phyloP scores from a whole-genome alignment of 2,329 filamentous ascomycete species.

The Colletotrichum sp. region DNA sequence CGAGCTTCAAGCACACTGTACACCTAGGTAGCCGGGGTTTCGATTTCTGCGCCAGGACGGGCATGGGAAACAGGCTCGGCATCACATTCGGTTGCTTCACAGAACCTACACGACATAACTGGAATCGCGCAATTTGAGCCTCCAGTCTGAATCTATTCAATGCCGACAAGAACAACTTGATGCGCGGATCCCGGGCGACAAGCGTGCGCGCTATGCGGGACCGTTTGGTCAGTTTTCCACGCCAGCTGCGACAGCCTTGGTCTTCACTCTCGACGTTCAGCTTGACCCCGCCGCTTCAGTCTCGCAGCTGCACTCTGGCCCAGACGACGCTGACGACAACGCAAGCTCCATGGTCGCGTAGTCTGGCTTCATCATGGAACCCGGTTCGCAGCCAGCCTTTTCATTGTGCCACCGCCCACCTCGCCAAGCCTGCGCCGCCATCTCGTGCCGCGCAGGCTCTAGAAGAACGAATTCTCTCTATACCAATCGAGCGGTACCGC shows the following conservation, averaged over 20 bases:
- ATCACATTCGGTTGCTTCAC: not conserved
- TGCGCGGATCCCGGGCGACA: constrained; percentile 10
- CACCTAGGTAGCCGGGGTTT: not conserved
- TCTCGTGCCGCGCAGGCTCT: constrained; percentile 39
- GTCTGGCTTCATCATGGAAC: not conserved
- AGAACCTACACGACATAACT: not conserved
- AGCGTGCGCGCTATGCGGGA: constrained; percentile 11
- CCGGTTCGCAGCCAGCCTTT: not conserved
- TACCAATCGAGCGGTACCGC: constrained; percentile 80
- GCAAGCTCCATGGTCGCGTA: not conserved
- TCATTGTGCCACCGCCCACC: not conserved
- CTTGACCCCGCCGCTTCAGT: not conserved
- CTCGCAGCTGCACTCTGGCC: not conserved
- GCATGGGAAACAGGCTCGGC: not conserved
- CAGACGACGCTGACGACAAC: not conserved
- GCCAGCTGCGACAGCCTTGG: not conserved
- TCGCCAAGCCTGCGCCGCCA: constrained; percentile 9
- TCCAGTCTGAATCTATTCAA: not conserved
- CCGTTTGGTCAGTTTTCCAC: constrained; percentile 1
- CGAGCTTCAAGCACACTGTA: not conserved
- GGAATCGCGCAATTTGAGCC: not conserved
- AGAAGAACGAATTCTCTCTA: constrained; percentile 69
- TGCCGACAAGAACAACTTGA: constrained; percentile 14
- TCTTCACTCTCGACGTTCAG: not conserved
- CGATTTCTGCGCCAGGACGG: not conserved